A percentile compares a stretch with the other conserved stretches of the same genome.
Conservation (phyloP, 176 grass and related monocot species). For the Panicum miliaceum region DNA sequence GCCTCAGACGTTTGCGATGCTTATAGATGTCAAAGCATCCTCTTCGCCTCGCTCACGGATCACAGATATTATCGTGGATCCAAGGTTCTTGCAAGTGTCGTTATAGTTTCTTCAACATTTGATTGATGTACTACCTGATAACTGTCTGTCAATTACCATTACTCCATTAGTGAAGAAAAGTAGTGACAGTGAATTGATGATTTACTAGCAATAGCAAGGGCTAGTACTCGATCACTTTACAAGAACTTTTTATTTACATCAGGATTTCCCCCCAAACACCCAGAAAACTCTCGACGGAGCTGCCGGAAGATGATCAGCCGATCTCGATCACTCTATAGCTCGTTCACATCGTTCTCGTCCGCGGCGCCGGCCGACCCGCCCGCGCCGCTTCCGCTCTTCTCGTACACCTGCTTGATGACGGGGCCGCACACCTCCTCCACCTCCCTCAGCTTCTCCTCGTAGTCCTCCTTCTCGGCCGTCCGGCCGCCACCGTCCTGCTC, state of each 20-base stretch:
- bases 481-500: not conserved
- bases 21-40: not conserved
- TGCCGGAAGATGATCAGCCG: not conserved
- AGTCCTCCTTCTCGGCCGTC: slow-evolving; percentile 7
- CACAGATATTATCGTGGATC: slow-evolving; percentile 26
- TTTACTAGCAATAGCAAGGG: not conserved
- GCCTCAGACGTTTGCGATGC: not conserved
- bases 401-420: slow-evolving; percentile 37
- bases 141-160: not conserved
- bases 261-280: not conserved
- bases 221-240: not conserved
- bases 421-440: slow-evolving; percentile 23
- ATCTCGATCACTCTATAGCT: slow-evolving; percentile 6
- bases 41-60: not conserved
- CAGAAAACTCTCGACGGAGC: not conserved
- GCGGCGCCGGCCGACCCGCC: not conserved
- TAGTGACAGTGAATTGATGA: not conserved
- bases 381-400: not conserved
- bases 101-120: not conserved
- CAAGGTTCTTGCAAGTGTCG: not conserved
- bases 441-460: slow-evolving; percentile 38
- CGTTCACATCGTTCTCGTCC: slow-evolving; percentile 39
- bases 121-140: not conserved
- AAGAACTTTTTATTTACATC: not conserved
- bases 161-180: not conserved